Conservation (phyloP, 1,284 basidiomycete genomes). For the Neonothopanus nambi region DNA sequence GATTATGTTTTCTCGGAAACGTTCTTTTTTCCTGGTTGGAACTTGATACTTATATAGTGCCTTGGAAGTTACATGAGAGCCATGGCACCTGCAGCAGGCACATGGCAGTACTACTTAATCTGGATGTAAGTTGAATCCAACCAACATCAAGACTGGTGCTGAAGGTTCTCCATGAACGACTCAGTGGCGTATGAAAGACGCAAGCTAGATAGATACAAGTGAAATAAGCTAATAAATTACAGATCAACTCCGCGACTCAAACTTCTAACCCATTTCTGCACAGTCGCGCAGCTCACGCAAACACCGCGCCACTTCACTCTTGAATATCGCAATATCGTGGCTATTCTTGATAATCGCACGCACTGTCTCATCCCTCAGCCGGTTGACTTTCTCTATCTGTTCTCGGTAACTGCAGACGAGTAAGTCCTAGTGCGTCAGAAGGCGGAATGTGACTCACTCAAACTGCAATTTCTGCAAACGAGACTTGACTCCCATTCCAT, state of each 20-base stretch:
- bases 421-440: neutral
- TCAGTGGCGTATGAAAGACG: no score
- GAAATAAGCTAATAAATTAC: neutral
- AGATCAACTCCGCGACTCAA: neutral
- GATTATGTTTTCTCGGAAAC: no score
- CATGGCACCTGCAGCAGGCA: no score
- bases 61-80: no score
- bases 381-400: conserved; percentile 69
- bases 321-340: conserved; percentile 76
- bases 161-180: no score
- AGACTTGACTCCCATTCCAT: conserved; percentile 77
- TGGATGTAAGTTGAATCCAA: no score
- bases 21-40: no score
- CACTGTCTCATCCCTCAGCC: conserved; percentile 73
- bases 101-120: no score
- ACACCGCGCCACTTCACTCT: conserved; percentile 70
- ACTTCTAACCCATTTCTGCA: conserved; percentile 51
- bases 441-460: conserved; percentile 37
- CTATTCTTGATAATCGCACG: conserved; percentile 80
- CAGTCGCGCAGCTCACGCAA: conserved; percentile 65
- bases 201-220: neutral
- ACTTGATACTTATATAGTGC: no score
- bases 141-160: no score
- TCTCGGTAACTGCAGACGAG: conserved; percentile 60
- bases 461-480: conserved; percentile 69